Conservation (phyloP, 2,329 filamentous ascomycete species). For the Scopulariopsis brevicaulis region DNA sequence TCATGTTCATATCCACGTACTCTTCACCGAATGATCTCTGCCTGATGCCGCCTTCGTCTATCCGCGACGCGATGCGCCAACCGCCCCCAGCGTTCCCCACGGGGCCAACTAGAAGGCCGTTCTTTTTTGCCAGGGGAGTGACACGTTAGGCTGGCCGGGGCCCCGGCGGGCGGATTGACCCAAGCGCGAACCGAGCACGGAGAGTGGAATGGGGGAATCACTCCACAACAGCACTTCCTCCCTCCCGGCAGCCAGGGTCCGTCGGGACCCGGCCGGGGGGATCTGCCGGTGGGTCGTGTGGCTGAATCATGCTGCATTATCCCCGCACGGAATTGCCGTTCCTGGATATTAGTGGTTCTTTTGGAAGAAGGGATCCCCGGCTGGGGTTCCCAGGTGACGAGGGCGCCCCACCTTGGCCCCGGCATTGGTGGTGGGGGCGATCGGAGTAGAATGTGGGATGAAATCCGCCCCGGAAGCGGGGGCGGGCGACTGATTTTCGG, state of each 20-base stretch:
- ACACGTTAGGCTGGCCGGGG: too few species aligned
- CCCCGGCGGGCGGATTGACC: too few species aligned
- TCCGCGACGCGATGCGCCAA: too few species aligned
- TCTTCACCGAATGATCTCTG: not conserved
- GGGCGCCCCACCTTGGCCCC: not conserved
- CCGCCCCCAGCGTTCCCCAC: too few species aligned
- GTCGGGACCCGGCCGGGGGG: too few species aligned
- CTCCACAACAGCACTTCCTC: too few species aligned
- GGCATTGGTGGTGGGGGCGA: not conserved
- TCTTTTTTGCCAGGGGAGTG: too few species aligned
- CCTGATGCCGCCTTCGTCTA: not conserved
- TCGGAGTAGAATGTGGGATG: not conserved
- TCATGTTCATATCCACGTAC: not conserved
- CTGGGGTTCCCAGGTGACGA: not conserved
- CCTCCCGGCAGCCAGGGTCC: too few species aligned
- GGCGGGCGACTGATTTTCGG: not conserved
- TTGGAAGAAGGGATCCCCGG: not conserved
- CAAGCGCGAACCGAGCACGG: too few species aligned
- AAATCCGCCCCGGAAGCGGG: not conserved
- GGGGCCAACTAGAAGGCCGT: too few species aligned
- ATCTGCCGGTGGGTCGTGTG: too few species aligned
- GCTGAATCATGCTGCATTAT: not conserved
- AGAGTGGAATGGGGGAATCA: too few species aligned
- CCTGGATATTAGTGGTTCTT: not conserved
- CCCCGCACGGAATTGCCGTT: not conserved